Percentiles rank a stretch among this genome's conserved stretches.
Evolutionary conservation across 2,329 filamentous ascomycete species (phyloP).

Genomic region (Colletotrichum incanum): DNA sequence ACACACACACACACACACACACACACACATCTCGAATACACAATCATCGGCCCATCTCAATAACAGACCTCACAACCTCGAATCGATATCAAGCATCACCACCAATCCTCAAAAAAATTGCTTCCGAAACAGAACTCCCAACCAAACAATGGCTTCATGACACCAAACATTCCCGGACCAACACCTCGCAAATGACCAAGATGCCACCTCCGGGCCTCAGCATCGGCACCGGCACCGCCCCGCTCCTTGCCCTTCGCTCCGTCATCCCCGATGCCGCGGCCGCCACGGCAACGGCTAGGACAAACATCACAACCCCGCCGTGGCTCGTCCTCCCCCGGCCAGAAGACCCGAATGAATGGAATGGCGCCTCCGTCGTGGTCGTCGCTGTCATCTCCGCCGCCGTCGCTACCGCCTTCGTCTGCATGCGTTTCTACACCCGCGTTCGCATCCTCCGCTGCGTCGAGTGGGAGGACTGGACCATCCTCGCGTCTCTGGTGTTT

Average conservation of each 20-base stretch:
- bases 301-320: conserved; percentile 15
- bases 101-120: not conserved
- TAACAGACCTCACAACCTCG: not conserved
- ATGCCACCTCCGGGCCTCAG: conserved; percentile 28
- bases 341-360: conserved; percentile 39
- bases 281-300: conserved; percentile 5
- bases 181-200: not conserved
- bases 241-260: conserved; percentile 23
- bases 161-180: not conserved
- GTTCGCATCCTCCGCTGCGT: conserved; percentile 52
- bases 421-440: conserved; percentile 54
- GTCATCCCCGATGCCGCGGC: not conserved
- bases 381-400: conserved; percentile 42
- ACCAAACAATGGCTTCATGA: conserved; percentile 27
- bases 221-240: conserved; percentile 3
- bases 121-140: not conserved
- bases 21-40: not conserved
- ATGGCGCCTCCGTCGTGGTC: conserved; percentile 41
- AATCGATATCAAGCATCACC: not conserved
- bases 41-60: not conserved
- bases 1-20: not conserved
- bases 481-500: conserved; percentile 51
- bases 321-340: conserved; percentile 14
- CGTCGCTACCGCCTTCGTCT: conserved; percentile 50
- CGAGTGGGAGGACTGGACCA: conserved; percentile 54